Conservation (phyloP, 129 eudicot genomes). For the Escallonia rubra region DNA sequence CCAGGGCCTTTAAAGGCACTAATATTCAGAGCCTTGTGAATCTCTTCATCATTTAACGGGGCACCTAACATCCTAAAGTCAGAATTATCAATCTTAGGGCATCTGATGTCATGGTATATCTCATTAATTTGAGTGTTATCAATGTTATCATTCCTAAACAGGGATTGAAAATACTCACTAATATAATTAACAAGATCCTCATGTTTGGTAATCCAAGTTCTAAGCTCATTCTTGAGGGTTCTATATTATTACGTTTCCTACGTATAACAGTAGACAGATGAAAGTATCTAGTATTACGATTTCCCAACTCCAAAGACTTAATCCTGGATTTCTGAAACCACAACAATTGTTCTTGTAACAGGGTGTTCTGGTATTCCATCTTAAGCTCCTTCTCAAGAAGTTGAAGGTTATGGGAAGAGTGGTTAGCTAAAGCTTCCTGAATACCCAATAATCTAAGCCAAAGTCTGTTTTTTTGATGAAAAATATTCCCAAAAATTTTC, state of each 20-base stretch:
- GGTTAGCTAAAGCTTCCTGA: background rate
- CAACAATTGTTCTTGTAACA: background rate
- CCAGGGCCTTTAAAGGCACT: conserved; percentile 1
- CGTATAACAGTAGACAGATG: background rate
- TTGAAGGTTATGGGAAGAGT: background rate
- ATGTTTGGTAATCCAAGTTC: background rate
- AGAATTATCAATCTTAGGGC: background rate
- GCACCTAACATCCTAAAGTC: background rate
- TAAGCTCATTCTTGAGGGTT: background rate
- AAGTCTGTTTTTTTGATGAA: no score
- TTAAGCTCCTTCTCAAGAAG: background rate
- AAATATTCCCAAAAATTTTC: no score
- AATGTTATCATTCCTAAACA: background rate
- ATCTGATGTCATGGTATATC: no score
- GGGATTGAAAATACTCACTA: no score
- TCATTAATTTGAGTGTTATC: no score
- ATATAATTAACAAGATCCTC: background rate
- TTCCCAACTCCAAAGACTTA: background rate
- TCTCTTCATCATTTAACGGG: background rate
- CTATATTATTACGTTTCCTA: background rate
- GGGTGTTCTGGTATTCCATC: background rate
- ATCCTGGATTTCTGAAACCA: background rate
- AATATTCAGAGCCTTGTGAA: background rate
- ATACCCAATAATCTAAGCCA: background rate
- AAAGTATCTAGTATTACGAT: background rate